Base-by-base conservation (phyloP, 768 basidiomycete species). In the Zangia roseola region DNA sequence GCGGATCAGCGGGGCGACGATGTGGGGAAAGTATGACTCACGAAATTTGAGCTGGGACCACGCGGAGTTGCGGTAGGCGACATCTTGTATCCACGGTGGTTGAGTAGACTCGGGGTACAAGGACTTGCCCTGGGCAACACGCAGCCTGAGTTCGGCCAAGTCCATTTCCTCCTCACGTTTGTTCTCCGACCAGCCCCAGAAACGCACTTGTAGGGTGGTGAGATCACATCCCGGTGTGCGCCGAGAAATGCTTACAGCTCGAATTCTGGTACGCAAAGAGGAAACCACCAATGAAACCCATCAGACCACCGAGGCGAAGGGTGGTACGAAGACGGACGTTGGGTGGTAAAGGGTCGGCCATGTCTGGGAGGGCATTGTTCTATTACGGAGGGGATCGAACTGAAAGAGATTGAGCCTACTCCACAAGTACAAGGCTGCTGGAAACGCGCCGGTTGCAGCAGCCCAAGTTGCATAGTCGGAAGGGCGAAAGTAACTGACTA, bases 151-250 rank as follows among this genome's bases (percentile, higher is more conserved):
- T 68, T 98, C 95, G 14, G 74, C 76, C 34, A 84, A 61, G 65
- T 97, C 95, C 69, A 74, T 77, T 43, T 80, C 80, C 56, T 88
- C 80, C 68, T 98, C 95, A 14, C 81, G 76, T 55, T 82, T 80
- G 71, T 95, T 95, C 71, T 95, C 92, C 6, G 82, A 72, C 92
- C 91, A 94, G 43, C 92, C 92, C 91, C 90, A 94, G 75, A 95
- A 91, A n/a, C 92, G 91, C 64, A 81, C 90, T 92, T 61, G 41
- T 20, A 10, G 40, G 38, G 31, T 58, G 52, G 47, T 58, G 37
- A 40, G 64, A 45, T 26, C 35, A 40, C 33, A 20, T 48, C 24
- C 45, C 53, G 33, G 42, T 50, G 14, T 24, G 47, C 17, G 43
- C 48, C 54, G 54, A 45, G 28, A 17, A 8, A 38, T 30, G 37